Percentiles rank a stretch among this genome's conserved stretches.
These are phyloP conservation scores for Echinochloa phyllopogon DNA, from an alignment of 176 grass and related monocot species.

Conservation along the genomic window DNA sequence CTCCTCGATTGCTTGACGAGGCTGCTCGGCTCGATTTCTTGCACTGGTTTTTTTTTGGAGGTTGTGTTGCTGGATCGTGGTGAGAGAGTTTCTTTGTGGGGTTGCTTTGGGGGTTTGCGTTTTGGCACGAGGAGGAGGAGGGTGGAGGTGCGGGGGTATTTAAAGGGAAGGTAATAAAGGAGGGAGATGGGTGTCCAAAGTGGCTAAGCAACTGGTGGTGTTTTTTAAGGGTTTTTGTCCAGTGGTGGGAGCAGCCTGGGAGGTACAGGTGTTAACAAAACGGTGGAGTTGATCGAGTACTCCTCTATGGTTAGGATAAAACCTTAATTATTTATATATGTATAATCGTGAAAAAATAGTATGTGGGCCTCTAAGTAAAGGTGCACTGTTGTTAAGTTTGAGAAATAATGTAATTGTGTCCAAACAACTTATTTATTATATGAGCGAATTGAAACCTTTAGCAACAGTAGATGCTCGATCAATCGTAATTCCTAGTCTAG, in stretches of 20 bases:
- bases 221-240: conserved; percentile 24
- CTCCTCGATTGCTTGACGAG: background rate
- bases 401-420: no score
- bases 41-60: background rate
- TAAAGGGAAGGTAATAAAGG: conserved; percentile 51
- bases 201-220: conserved; percentile 1
- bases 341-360: no score
- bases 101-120: conserved; percentile 26
- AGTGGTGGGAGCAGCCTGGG: conserved; percentile 22
- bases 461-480: no score
- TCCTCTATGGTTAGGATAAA: no score
- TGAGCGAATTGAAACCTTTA: no score
- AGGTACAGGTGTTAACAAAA: background rate
- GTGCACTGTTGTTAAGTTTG: no score
- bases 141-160: conserved; percentile 47
- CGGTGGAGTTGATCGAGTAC: background rate
- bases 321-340: no score
- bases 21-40: background rate
- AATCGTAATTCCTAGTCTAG: no score
- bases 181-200: background rate
- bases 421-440: no score
- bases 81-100: conserved; percentile 16
- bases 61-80: background rate
- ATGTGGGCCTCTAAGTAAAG: no score
- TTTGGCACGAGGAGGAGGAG: conserved; percentile 30